Conservation (phyloP, 2,329 filamentous ascomycete genomes). For the Venturia aucupariae region DNA sequence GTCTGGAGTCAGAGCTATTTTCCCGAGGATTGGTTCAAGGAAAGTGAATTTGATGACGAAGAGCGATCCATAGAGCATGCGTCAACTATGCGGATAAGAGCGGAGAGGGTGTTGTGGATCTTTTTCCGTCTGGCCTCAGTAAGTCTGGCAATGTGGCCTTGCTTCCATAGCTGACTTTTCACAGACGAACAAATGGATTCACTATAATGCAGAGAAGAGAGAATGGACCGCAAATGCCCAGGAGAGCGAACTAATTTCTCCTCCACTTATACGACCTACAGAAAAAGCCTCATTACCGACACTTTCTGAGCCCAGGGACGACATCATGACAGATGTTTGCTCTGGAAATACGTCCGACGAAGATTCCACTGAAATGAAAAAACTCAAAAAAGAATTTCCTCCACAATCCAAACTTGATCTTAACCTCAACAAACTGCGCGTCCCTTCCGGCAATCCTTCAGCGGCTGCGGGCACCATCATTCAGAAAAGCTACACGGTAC, state of each 20-base stretch:
- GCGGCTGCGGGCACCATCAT: not conserved
- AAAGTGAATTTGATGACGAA: conserved; percentile 51
- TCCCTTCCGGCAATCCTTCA: not conserved
- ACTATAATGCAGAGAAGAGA: not conserved
- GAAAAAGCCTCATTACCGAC: not conserved
- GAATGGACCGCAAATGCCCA: not conserved
- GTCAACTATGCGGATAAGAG: not conserved
- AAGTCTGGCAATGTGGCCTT: not conserved
- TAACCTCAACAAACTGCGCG: not conserved
- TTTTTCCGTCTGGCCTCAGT: not conserved
- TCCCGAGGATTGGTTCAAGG: conserved; percentile 49
- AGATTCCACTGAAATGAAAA: conserved; percentile 7
- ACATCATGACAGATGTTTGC: not conserved
- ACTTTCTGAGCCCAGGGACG: not conserved
- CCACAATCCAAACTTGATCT: no score
- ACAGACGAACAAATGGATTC: not conserved
- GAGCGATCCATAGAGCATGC: conserved; percentile 55
- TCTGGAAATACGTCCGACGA: not conserved
- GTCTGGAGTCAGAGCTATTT: conserved; percentile 47
- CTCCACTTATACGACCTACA: not conserved
- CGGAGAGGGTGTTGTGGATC: conserved; percentile 1
- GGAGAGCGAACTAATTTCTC: not conserved
- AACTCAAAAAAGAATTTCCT: not conserved
- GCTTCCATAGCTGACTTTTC: not conserved
- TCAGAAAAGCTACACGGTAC: not conserved